A percentile compares a stretch with the other conserved stretches of the same genome.
These are phyloP conservation scores for Naganishia onofrii DNA, from an alignment of 768 basidiomycete genomes.

Conservation along the genomic window DNA sequence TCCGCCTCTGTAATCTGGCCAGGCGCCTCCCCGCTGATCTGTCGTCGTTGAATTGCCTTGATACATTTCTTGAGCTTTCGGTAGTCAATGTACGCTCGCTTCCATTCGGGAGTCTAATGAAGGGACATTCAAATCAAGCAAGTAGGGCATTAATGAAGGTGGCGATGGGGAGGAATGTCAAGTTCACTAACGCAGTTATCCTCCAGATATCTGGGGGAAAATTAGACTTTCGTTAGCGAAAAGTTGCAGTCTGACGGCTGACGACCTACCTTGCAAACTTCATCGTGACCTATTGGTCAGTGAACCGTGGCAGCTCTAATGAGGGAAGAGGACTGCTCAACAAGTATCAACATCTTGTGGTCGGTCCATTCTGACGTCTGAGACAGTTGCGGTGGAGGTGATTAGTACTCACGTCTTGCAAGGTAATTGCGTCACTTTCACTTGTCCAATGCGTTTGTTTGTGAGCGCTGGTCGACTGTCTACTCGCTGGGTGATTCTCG, in stretches of 20 bases:
- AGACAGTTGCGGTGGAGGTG: conserved; percentile 4
- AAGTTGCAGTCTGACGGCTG: not conserved
- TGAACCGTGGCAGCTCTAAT: not conserved
- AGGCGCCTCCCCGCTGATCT: conserved; percentile 31
- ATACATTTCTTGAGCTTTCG: conserved; percentile 50
- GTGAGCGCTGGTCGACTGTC: not conserved
- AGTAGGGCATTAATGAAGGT: not conserved
- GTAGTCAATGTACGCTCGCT: conserved; percentile 52
- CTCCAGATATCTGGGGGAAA: conserved; percentile 26
- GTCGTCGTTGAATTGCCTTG: conserved; percentile 42
- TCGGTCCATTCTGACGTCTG: not conserved
- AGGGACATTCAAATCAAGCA: not conserved
- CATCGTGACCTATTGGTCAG: conserved; percentile 29
- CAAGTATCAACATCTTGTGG: not conserved
- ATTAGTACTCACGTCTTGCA: not conserved
- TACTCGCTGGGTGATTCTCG: not conserved
- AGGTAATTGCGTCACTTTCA: not conserved
- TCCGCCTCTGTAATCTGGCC: conserved; percentile 58
- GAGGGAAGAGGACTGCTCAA: not conserved
- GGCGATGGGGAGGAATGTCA: conserved; percentile 12
- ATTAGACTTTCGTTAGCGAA: not conserved
- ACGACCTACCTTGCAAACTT: conserved; percentile 40
- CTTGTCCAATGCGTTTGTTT: not conserved
- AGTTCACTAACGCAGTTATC: conserved; percentile 34
- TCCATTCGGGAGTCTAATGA: conserved; percentile 49